These are phyloP conservation scores for Alternaria arborescens DNA, from an alignment of 2,329 filamentous ascomycete species.

Conservation along the genomic window DNA sequence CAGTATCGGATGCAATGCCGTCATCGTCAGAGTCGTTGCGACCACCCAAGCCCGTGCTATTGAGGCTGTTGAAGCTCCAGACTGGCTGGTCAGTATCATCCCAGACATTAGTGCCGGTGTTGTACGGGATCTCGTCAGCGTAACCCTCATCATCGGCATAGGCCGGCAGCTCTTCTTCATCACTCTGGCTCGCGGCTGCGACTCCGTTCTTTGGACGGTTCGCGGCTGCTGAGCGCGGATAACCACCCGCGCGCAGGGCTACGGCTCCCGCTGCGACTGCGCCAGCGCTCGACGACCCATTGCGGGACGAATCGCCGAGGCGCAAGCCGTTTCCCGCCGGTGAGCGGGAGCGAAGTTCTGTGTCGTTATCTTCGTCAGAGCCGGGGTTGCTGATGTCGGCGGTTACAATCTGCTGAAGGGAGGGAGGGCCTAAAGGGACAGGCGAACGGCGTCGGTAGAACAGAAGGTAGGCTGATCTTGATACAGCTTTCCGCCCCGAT, in stretches of 20 bases:
- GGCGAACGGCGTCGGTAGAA: conserved; percentile 92
- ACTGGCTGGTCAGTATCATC: conserved; percentile 20
- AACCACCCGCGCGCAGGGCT: conserved; percentile 51
- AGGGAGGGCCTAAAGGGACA: conserved; percentile 78
- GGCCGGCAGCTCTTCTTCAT: conserved; percentile 30
- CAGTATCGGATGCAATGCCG: conserved; percentile 12
- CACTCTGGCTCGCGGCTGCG: conserved; percentile 45
- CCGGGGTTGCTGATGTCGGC: conserved; percentile 60
- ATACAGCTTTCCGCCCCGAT: conserved; percentile 71
- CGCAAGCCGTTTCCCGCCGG: conserved; percentile 83
- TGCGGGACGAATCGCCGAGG: conserved; percentile 86
- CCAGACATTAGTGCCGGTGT: conserved; percentile 12
- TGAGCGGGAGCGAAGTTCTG: conserved; percentile 50
- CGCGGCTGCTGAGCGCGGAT: conserved; percentile 42
- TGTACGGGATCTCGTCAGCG: conserved; percentile 14
- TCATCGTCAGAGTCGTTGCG: conserved; percentile 16
- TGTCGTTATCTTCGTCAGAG: conserved; percentile 55
- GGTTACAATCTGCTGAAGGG: conserved; percentile 74
- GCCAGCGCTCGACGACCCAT: conserved; percentile 91
- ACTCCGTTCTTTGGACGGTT: conserved; percentile 46
- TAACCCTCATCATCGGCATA: conserved; percentile 37
- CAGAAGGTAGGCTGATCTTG: conserved; percentile 84
- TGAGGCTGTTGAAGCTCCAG: conserved; percentile 35
- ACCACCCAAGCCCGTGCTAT: conserved; percentile 12
- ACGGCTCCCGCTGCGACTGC: conserved; percentile 73